phyloP scores from a whole-genome alignment of 148 eudicot species.

The Rhododendron williamsianum region DNA sequence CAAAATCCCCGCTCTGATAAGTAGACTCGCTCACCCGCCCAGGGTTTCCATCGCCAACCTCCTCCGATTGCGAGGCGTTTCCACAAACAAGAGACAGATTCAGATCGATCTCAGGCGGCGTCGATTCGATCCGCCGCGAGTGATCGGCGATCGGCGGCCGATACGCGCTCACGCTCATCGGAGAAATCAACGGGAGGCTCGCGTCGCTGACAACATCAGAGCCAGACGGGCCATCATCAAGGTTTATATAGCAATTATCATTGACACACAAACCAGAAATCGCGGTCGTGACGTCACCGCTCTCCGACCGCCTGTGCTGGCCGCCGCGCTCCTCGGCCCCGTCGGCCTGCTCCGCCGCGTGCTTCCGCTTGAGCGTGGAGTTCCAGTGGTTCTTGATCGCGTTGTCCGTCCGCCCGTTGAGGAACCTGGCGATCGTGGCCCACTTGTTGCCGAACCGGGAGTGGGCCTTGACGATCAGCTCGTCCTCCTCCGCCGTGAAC shows the following conservation, averaged over 20 bases:
- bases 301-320: slow-evolving; percentile 19
- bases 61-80: background rate
- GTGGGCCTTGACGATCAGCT: slow-evolving; percentile 44
- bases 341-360: background rate
- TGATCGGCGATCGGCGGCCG: background rate
- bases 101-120: slow-evolving; percentile 26
- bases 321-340: slow-evolving; percentile 10
- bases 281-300: slow-evolving; percentile 12
- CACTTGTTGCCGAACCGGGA: slow-evolving; percentile 46
- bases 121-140: background rate
- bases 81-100: slow-evolving; percentile 36
- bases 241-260: background rate
- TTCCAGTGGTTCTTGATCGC: slow-evolving; percentile 79
- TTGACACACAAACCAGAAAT: slow-evolving; percentile 4
- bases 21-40: background rate
- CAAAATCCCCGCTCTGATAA: background rate
- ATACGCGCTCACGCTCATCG: background rate
- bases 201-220: slow-evolving; percentile 42
- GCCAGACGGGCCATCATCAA: slow-evolving; percentile 23
- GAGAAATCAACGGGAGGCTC: background rate
- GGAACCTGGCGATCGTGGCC: slow-evolving; percentile 58
- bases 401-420: slow-evolving; percentile 69
- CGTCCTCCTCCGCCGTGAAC: slow-evolving; percentile 54
- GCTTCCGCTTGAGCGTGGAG: slow-evolving; percentile 57
- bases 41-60: background rate